Percentiles rank a stretch among this genome's conserved stretches.
phyloP scores from a whole-genome alignment of 495 filamentous ascomycete species.

The Hypoxylon intermedium region DNA sequence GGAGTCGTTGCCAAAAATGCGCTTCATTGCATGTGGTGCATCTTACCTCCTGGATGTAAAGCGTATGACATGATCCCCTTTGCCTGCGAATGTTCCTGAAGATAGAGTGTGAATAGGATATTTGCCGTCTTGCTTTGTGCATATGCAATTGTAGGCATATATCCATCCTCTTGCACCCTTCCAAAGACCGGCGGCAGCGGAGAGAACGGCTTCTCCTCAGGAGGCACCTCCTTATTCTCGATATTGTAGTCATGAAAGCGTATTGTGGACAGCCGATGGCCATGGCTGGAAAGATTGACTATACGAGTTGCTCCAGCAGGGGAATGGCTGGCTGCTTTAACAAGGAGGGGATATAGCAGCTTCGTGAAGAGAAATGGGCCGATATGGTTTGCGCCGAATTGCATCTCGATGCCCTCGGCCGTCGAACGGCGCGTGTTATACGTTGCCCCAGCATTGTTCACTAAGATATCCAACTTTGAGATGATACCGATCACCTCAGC shows the following conservation, averaged over 20 bases:
- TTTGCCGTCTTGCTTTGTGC: slow-evolving; percentile 68
- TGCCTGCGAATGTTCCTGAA: slow-evolving; percentile 48
- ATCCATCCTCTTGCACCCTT: slow-evolving; percentile 54
- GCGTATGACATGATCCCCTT: slow-evolving; percentile 50
- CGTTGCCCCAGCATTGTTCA: slow-evolving; percentile 63
- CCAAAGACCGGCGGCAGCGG: slow-evolving; percentile 44
- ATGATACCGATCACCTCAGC: slow-evolving; percentile 47
- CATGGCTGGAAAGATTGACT: slow-evolving; percentile 56
- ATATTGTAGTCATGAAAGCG: slow-evolving; percentile 67
- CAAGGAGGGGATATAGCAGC: slow-evolving; percentile 58
- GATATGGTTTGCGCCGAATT: slow-evolving; percentile 65
- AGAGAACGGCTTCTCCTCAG: slow-evolving; percentile 46
- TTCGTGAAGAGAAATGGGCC: slow-evolving; percentile 66
- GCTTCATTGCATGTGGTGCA: background rate
- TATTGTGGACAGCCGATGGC: slow-evolving; percentile 59
- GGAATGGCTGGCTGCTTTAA: slow-evolving; percentile 44
- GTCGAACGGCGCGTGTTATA: slow-evolving; percentile 44
- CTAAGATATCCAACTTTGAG: slow-evolving; percentile 58
- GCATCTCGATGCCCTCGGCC: slow-evolving; percentile 61
- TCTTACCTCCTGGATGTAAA: slow-evolving; percentile 58
- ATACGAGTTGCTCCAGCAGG: slow-evolving; percentile 49
- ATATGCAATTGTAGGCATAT: slow-evolving; percentile 62
- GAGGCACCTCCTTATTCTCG: slow-evolving; percentile 46
- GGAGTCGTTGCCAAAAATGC: background rate
- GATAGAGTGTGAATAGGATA: slow-evolving; percentile 61